Conservation (phyloP, 2,329 filamentous ascomycete species). For the Hymenoscyphus salicellus region DNA sequence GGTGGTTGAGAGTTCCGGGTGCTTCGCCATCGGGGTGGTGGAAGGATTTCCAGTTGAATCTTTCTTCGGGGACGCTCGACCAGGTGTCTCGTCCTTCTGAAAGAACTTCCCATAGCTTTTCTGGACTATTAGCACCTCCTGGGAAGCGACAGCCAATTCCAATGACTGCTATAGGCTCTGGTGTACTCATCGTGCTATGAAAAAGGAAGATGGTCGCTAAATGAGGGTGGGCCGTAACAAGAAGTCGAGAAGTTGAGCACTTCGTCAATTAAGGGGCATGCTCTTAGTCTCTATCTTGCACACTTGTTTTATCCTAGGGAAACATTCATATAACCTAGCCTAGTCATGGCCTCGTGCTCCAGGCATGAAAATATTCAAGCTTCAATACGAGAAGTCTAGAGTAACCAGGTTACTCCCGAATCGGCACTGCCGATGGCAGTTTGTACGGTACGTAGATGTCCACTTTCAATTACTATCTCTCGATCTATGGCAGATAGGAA, state of each 20-base stretch:
- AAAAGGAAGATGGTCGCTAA: neutral
- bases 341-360: neutral
- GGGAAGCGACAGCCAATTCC: constrained; percentile 41
- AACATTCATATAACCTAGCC: neutral
- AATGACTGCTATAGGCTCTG: constrained; percentile 34
- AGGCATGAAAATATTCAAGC: neutral
- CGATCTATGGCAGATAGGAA: neutral
- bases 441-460: neutral
- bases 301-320: neutral
- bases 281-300: neutral
- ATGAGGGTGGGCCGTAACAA: neutral
- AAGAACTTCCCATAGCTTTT: constrained; percentile 49
- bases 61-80: constrained; percentile 39
- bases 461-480: neutral
- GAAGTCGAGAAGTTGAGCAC: neutral
- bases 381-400: too few species aligned
- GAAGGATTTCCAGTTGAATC: constrained; percentile 13
- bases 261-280: neutral
- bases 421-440: neutral
- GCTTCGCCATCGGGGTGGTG: constrained; percentile 8
- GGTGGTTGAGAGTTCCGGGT: constrained; percentile 2
- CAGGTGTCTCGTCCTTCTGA: constrained; percentile 45
- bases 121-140: constrained; percentile 40
- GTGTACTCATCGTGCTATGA: neutral
- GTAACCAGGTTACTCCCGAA: neutral